Evolutionary conservation across 2,329 filamentous ascomycete species (phyloP).

Genomic region (Xylaria sp.): DNA sequence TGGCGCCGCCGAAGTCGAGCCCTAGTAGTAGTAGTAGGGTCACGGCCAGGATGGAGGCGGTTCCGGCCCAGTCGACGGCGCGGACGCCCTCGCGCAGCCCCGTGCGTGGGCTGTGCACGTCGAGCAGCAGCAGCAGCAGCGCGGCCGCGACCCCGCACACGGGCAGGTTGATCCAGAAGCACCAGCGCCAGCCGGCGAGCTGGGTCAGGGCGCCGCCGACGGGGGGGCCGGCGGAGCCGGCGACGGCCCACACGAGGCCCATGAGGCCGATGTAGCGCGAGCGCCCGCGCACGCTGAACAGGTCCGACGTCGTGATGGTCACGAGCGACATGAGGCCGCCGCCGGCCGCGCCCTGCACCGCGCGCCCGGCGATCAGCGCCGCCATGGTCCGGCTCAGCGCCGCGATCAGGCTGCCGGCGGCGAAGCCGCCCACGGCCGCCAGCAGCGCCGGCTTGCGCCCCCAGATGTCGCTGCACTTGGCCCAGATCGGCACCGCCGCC

Average conservation of each 20-base stretch:
- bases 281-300: slow-evolving; percentile 40
- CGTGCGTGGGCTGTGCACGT: slow-evolving; percentile 48
- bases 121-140: slow-evolving; percentile 34
- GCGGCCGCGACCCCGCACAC: slow-evolving; percentile 22
- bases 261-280: slow-evolving; percentile 25
- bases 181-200: slow-evolving; percentile 29
- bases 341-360: slow-evolving; percentile 40
- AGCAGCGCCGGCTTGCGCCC: slow-evolving; percentile 45
- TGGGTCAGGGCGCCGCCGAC: slow-evolving; percentile 31
- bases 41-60: slow-evolving; percentile 40
- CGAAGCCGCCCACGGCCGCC: slow-evolving; percentile 39
- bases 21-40: slow-evolving; percentile 43
- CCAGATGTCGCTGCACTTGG: slow-evolving; percentile 48
- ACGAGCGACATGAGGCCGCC: slow-evolving; percentile 42
- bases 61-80: slow-evolving; percentile 47
- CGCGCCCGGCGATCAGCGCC: slow-evolving; percentile 42
- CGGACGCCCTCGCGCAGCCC: slow-evolving; percentile 47
- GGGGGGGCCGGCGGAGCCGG: slow-evolving; percentile 25
- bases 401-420: slow-evolving; percentile 41
- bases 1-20: slow-evolving; percentile 45
- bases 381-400: slow-evolving; percentile 39
- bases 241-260: slow-evolving; percentile 55
- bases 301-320: slow-evolving; percentile 42
- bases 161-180: slow-evolving; percentile 32
- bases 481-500: slow-evolving; percentile 62